Base-by-base conservation (phyloP, 139 green algal species). In the Trebouxia sp. region DNA sequence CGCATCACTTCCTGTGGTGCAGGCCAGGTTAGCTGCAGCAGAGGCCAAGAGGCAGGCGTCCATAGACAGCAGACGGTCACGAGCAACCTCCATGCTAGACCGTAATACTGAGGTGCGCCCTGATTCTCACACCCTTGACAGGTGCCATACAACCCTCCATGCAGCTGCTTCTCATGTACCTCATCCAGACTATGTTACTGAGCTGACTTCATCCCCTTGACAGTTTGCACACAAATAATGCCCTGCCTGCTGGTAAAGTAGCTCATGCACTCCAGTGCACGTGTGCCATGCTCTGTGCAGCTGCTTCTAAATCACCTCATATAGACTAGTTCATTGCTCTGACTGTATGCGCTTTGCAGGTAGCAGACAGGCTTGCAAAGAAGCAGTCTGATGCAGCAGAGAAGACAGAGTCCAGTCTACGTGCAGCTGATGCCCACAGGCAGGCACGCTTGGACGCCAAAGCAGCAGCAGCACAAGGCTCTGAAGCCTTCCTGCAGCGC, bases 401-500 rank as follows among this genome's bases (percentile, higher is more conserved):
- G 45, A 65, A 62, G 42, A 65, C 32, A 37, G 47, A 62, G n/a
- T 43, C 74, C 47, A 62, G 74, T 4, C 74, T 67, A 30, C 74
- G 50, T 22, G 50, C 74, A 65, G 74, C 74, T 30, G 43, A 79
- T 30, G 45, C 69, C n/a, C 26, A 51, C 42, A 38, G 69, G n/a
- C 69, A 77, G 12, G 69, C 69, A 38, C 69, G 69, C 6, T 41
- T 77, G 42, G 69, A 39, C 53, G 69, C 62, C 32, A 72, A 10
- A 6, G 42, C 62, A 45, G 62, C 62, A 6, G 62, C 62, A 79
- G 74, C 74, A 41, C 30, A 62, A 48, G 45, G 14, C 3, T 32
- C 69, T 41, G 45, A 39, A 28, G 12, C 7, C 51, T 83, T 83
- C 35, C 50, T 85, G 6, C 53, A 55, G 2, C 78, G 82, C 69